Base-by-base conservation (phyloP, 2,329 filamentous ascomycete genomes). In the Colletotrichum horii region DNA sequence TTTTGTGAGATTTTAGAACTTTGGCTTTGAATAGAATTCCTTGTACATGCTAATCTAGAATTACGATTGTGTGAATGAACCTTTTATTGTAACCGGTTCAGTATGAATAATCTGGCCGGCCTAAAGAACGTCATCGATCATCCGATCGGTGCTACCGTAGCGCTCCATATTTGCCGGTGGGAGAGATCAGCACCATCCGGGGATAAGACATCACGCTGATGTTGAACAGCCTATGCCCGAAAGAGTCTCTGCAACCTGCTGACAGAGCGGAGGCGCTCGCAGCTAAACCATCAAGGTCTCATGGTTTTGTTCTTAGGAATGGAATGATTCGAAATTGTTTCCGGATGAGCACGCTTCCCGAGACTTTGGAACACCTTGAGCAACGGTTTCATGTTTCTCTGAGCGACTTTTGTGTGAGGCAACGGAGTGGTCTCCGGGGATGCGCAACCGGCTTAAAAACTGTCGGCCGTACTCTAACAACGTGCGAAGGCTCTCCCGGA, bases 91-190 rank as follows among this genome's bases (percentile, higher is more conserved):
- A n/a, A 52, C n/a, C 43, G 22, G n/a, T 52, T 52, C n/a, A 22
- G 6, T 26, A 48, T 62, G 8, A 32, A 30, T 8, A 16, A 6
- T n/a, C 36, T 26, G 12, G 24, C 43, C 7, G 48, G 48, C 5
- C 11, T 11, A 9, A 34, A 30, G 32, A 62, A 68, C 69, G 73
- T 75, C 73, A 73, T 75, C 65, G 73, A 75, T 73, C 62, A 55
- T 36, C 55, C 66, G 36, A 38, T 66, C 34, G 19, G 61, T 66
- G 61, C 48, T 43, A 24, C 32, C 19, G 24, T 15, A 28, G 19
- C 6, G 69, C 56, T 43, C 55, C 73, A 43, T 60, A 67, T 34
- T 22, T 16, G 32, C 26, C 26, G 34, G 67, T 28, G 61, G 36
- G 32, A 36, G 43, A 36, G 61, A 34, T 70, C 36, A 61, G 26